phyloP scores from a whole-genome alignment of 345 rosid species.

The thale cress (Arabidopsis thaliana) region DNA sequence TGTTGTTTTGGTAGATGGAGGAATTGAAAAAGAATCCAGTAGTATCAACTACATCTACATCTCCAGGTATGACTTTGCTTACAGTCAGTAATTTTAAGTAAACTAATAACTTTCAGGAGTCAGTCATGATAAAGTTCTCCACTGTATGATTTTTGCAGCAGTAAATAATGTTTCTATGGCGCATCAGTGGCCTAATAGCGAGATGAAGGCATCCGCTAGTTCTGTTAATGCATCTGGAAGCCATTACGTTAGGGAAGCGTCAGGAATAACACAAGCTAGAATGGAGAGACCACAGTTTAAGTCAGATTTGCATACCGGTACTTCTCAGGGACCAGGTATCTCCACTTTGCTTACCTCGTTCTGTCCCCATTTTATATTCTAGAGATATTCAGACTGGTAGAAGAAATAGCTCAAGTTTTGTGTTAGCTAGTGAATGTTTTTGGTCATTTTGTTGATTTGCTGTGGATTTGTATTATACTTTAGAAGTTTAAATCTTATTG shows the following conservation, averaged over 20 bases:
- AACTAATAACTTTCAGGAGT: constrained; percentile 50
- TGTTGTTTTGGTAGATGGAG: constrained; percentile 61
- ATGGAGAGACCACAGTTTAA: constrained; percentile 54
- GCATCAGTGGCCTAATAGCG: constrained; percentile 58
- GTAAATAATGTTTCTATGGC: constrained; percentile 43
- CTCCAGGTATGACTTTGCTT: constrained; percentile 48
- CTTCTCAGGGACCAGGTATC: constrained; percentile 63
- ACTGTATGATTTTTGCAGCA: constrained; percentile 43
- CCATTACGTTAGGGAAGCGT: constrained; percentile 56
- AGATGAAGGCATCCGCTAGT: constrained; percentile 49
- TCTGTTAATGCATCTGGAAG: constrained; percentile 52
- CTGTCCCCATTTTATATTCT: not conserved
- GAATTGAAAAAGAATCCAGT: constrained; percentile 66
- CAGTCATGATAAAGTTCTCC: constrained; percentile 40
- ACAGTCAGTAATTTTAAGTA: constrained; percentile 33
- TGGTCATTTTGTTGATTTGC: constrained; percentile 13
- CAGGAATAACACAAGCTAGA: constrained; percentile 53
- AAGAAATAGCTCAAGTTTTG: not conserved
- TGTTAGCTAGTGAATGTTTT: not conserved
- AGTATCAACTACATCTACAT: constrained; percentile 54
- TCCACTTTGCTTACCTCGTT: not conserved
- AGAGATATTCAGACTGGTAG: not conserved
- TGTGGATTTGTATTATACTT: not conserved
- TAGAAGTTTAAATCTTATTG: not conserved
- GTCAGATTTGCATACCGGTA: constrained; percentile 50